Evolutionary conservation across 2,329 filamentous ascomycete species (phyloP).

Genomic region (Diaporthe citri): DNA sequence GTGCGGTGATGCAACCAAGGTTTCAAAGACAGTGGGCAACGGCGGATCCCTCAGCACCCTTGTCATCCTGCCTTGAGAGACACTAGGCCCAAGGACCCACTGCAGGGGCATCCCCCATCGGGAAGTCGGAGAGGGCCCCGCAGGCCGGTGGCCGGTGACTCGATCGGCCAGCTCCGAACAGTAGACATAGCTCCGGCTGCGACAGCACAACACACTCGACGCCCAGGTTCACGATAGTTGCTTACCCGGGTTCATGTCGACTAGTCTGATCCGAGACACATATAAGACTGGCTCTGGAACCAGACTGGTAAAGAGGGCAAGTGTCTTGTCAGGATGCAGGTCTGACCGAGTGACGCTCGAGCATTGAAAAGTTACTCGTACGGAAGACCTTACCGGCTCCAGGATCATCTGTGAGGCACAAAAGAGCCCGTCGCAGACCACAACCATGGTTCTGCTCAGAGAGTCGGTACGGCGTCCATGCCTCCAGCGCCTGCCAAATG

Average conservation of each 20-base stretch:
- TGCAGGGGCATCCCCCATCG: background rate
- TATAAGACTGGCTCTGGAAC: background rate
- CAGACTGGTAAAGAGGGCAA: background rate
- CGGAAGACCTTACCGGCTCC: background rate
- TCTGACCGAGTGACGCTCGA: background rate
- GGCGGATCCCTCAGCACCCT: background rate
- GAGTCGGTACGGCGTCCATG: background rate
- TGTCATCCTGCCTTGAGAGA: background rate
- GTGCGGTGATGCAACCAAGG: slow-evolving; percentile 33
- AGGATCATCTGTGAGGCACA: background rate
- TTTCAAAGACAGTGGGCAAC: slow-evolving; percentile 34
- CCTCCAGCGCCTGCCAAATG: background rate
- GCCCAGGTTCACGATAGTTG: background rate
- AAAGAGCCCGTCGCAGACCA: background rate
- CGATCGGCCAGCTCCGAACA: slow-evolving; percentile 28
- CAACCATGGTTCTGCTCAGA: slow-evolving; percentile 31
- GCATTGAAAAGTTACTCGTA: background rate
- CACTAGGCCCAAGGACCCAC: background rate
- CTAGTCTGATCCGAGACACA: background rate
- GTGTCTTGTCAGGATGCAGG: slow-evolving; percentile 1
- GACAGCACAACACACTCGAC: background rate
- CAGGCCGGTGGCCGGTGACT: slow-evolving; percentile 14
- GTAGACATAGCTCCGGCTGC: background rate
- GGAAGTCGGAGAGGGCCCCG: slow-evolving; percentile 17
- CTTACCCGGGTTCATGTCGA: background rate